A percentile compares a stretch with the other conserved stretches of the same genome.
phyloP scores from a whole-genome alignment of 1,284 basidiomycete genomes.

The Ceratobasidium sp. region DNA sequence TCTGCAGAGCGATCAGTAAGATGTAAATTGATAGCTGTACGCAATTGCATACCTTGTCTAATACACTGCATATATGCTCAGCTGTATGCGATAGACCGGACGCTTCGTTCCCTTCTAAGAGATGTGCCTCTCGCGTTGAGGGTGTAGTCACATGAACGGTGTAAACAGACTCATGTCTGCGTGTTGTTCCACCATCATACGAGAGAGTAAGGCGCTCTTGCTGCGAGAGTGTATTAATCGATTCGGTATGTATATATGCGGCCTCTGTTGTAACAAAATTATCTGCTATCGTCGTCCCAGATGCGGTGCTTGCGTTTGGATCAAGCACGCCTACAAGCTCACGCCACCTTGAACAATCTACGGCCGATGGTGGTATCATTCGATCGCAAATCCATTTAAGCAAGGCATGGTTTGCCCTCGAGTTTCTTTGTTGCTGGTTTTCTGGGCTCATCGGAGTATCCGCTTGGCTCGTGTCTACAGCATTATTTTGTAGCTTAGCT shows the following conservation, averaged over 20 bases:
- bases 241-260: slow-evolving; percentile 11
- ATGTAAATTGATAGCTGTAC: background rate
- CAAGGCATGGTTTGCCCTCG: slow-evolving; percentile 11
- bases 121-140: slow-evolving; percentile 41
- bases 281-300: slow-evolving; percentile 8
- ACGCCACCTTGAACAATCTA: slow-evolving; percentile 19
- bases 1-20: slow-evolving; percentile 50
- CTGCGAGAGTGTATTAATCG: slow-evolving; percentile 26
- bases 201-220: slow-evolving; percentile 48
- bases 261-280: slow-evolving; percentile 29
- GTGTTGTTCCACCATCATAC: slow-evolving; percentile 50
- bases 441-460: background rate
- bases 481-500: background rate
- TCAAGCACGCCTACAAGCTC: slow-evolving; percentile 11
- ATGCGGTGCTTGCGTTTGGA: slow-evolving; percentile 3
- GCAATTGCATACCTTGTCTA: slow-evolving; percentile 31
- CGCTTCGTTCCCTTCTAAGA: slow-evolving; percentile 52
- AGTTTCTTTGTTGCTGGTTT: background rate
- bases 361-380: slow-evolving; percentile 19
- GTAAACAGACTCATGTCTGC: slow-evolving; percentile 51
- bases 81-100: slow-evolving; percentile 42
- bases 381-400: slow-evolving; percentile 35
- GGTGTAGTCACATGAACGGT: slow-evolving; percentile 53
- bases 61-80: slow-evolving; percentile 10
- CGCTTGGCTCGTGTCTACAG: background rate